Evolutionary conservation across 768 basidiomycete genomes (phyloP), one percentile per base, ranked within the genome.

Genomic region (Candolleomyces efflorescens): DNA sequence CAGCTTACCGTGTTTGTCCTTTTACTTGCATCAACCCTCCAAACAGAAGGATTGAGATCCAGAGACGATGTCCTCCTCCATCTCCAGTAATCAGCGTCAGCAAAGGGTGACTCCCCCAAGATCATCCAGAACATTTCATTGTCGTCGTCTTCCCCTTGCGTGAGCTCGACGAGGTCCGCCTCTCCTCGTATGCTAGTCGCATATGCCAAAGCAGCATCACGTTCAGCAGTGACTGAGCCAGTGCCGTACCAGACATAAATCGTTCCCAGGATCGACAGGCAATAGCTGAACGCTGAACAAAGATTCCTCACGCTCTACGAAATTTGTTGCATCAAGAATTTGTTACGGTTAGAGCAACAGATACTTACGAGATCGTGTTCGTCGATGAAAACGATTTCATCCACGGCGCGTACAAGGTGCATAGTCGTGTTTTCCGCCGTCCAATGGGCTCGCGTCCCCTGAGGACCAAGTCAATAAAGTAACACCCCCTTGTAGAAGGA

Each of bases 61-160:
- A 67, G 65, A 43, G 66, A 55, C n/a, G 73, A 68, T 17, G 63
- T 67, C 23, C 70, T 69, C 63, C 87, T 80, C 88, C 90, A 94
- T 65, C 69, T 81, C 92, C 92, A 94, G 68, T 92, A 87, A 62
- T 92, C 83, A 1, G 92, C 92, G 44, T 80, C 84, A 3, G 90
- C 90, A 66, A 85, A 92, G 1, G 80, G 80, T 2, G 83, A 78
- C 22, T 89, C 82, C n/a, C 91, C 91, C 2, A 93, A 76, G 38
- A 89, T 80, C 83, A 90, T 85, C 89, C 92, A 92, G 66, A 94
- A 92, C 81, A 92, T 84, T 12, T 91, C 88, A 54, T 91, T 86
- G 22, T 70, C 64, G 41, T 87, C 86, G 53, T 78, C 78, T 63
- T 82, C 81, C n/a, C 83, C 82, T 63, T 93, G 89, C 1, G 69